Conservation (phyloP, 225 moss, liverwort and hornwort species). For the Bryum argenteum region DNA sequence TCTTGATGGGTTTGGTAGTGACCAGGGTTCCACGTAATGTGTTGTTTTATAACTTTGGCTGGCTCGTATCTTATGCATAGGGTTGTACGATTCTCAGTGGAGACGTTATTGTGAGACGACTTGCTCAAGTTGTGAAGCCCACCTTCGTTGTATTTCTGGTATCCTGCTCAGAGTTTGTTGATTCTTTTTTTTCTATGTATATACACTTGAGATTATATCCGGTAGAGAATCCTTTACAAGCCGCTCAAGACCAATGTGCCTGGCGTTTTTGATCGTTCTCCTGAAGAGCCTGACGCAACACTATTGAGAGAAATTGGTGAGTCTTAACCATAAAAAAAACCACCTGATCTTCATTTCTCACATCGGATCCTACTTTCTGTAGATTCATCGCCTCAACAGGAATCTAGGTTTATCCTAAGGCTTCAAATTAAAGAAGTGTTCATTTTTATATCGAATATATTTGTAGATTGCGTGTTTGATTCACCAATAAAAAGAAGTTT, state of each 20-base stretch:
- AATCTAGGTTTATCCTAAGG: not conserved
- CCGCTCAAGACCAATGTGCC: slow-evolving; percentile 81
- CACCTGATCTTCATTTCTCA: slow-evolving; percentile 11
- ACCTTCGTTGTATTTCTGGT: slow-evolving; percentile 95
- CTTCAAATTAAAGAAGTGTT: no score
- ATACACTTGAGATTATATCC: slow-evolving; percentile 16
- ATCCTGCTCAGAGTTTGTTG: slow-evolving; percentile 56
- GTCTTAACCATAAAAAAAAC: slow-evolving; percentile 14
- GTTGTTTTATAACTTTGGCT: not conserved
- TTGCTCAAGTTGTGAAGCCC: slow-evolving; percentile 78
- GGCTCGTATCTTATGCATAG: slow-evolving; percentile 39
- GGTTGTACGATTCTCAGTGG: slow-evolving; percentile 93
- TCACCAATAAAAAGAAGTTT: no score
- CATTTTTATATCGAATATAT: no score
- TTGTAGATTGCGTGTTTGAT: no score
- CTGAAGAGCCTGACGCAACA: slow-evolving; percentile 71
- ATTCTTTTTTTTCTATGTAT: slow-evolving; percentile 15
- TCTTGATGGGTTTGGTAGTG: not conserved
- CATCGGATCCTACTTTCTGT: slow-evolving; percentile 3
- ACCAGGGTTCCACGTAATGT: not conserved
- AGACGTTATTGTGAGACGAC: slow-evolving; percentile 79
- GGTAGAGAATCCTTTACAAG: slow-evolving; percentile 43
- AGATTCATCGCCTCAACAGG: not conserved
- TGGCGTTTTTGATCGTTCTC: slow-evolving; percentile 94
- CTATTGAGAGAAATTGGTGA: slow-evolving; percentile 87